Evolutionary conservation across 139 green algal species (phyloP).

Genomic region (Chlamydomonas incerta): DNA sequence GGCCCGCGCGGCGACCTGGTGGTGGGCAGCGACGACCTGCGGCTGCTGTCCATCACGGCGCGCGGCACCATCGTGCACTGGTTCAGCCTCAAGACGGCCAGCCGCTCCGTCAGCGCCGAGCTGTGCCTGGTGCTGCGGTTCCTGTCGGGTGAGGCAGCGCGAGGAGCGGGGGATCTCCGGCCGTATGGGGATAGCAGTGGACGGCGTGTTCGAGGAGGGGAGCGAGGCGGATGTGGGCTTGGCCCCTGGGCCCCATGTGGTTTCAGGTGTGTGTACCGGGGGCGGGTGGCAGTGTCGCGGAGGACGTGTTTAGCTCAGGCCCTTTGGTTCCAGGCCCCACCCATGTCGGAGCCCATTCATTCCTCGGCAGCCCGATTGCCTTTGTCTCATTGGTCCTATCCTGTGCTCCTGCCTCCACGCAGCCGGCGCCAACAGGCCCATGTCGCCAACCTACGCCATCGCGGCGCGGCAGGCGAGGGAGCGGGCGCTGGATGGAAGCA

Average conservation of each 20-base stretch:
- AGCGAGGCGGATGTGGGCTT: too few relatives aligned
- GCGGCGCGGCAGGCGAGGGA: conserved; percentile 24
- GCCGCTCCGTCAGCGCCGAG: conserved; percentile 36
- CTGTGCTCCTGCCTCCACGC: not conserved
- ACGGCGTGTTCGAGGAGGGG: too few relatives aligned
- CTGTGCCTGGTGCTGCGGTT: conserved; percentile 60
- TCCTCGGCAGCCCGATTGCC: too few relatives aligned
- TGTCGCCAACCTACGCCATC: conserved; percentile 44
- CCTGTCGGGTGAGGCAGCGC: conserved; percentile 55
- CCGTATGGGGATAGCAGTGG: too few relatives aligned
- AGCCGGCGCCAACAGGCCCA: conserved; percentile 32
- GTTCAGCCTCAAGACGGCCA: conserved; percentile 44
- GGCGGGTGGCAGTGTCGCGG: too few relatives aligned
- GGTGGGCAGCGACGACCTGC: conserved; percentile 47
- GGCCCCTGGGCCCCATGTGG: too few relatives aligned
- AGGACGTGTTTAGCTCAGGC: too few relatives aligned
- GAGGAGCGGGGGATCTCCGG: too few relatives aligned
- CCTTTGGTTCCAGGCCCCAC: too few relatives aligned
- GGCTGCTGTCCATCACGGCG: conserved; percentile 34
- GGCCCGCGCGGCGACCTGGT: conserved; percentile 53
- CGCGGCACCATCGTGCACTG: conserved; percentile 59
- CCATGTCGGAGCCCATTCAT: too few relatives aligned
- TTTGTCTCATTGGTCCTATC: too few relatives aligned
- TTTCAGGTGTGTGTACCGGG: too few relatives aligned
- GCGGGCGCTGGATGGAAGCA: conserved; percentile 13